Conservation (phyloP, 2,329 filamentous ascomycete species). For the Calonectria fujianensis region DNA sequence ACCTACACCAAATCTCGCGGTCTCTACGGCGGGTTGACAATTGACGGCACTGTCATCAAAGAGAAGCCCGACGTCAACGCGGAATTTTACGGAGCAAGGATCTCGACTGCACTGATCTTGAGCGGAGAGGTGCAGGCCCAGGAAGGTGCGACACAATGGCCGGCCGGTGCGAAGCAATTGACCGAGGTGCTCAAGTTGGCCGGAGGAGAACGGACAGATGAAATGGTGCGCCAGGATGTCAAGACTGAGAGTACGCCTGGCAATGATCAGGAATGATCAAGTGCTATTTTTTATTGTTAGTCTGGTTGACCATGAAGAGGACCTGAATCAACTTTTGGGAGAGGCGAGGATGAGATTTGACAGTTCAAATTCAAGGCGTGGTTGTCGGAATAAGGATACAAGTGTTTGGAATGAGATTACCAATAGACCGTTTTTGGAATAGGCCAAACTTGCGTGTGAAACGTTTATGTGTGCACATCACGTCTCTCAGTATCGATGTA, state of each 20-base stretch:
- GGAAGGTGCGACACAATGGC: constrained; percentile 23
- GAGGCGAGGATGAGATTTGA: no score
- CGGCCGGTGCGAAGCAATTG: constrained; percentile 30
- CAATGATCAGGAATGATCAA: constrained; percentile 16
- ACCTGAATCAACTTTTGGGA: no score
- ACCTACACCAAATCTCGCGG: constrained; percentile 71
- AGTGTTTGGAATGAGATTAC: no score
- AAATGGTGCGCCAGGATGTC: neutral
- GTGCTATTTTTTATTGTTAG: no score
- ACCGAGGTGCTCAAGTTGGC: constrained; percentile 35
- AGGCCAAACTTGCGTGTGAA: no score
- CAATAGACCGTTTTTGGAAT: no score
- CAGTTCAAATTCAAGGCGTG: no score
- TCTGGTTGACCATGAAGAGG: no score
- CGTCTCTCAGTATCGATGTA: no score
- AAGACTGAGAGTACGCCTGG: constrained; percentile 8
- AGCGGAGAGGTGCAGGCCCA: constrained; percentile 29
- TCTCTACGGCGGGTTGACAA: constrained; percentile 79
- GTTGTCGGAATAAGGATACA: no score
- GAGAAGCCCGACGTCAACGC: constrained; percentile 83
- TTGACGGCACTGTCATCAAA: constrained; percentile 85
- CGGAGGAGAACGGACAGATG: constrained; percentile 12
- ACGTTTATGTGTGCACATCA: no score
- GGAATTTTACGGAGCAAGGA: constrained; percentile 75
- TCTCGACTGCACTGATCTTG: constrained; percentile 36